Evolutionary conservation across 2,329 filamentous ascomycete genomes (phyloP).

Genomic region (Pyrenochaeta sp.): DNA sequence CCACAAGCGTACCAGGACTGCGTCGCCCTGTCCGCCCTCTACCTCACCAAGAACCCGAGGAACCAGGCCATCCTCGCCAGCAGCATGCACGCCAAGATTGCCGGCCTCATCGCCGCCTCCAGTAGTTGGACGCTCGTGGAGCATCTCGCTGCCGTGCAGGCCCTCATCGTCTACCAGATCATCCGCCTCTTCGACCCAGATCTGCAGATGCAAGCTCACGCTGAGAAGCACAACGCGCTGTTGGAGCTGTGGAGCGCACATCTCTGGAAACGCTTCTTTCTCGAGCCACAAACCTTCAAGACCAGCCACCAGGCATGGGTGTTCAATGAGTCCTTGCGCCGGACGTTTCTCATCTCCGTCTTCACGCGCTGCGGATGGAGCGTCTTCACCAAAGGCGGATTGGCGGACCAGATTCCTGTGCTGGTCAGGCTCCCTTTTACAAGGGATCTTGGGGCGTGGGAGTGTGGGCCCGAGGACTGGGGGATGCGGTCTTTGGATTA

Average conservation of each 20-base stretch:
- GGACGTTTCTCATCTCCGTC: conserved; percentile 37
- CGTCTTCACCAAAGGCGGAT: conserved; percentile 22
- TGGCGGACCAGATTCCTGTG: conserved; percentile 32
- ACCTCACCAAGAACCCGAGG: conserved; percentile 29
- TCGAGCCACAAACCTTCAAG: conserved; percentile 16
- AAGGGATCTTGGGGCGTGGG: conserved; percentile 24
- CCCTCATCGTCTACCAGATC: conserved; percentile 42
- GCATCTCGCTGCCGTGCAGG: conserved; percentile 42
- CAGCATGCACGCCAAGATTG: conserved; percentile 31
- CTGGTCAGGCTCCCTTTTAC: conserved; percentile 30
- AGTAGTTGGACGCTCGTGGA: conserved; percentile 28
- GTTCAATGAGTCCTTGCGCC: conserved; percentile 38
- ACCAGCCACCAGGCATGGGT: conserved; percentile 23
- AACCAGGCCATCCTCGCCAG: conserved; percentile 25
- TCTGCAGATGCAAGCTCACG: conserved; percentile 19
- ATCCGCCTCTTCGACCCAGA: conserved; percentile 38
- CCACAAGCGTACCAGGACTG: conserved; percentile 37
- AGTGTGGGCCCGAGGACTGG: conserved; percentile 17
- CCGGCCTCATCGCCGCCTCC: conserved; percentile 16
- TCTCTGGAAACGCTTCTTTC: conserved; percentile 39
- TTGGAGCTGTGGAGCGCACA: conserved; percentile 35
- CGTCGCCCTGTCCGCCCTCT: conserved; percentile 31
- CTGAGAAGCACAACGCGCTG: conserved; percentile 27
- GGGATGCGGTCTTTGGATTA: conserved; percentile 5
- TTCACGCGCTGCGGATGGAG: conserved; percentile 36